Base-by-base conservation (phyloP, 2,329 filamentous ascomycete species). In the Colletotrichum cuscutae region DNA sequence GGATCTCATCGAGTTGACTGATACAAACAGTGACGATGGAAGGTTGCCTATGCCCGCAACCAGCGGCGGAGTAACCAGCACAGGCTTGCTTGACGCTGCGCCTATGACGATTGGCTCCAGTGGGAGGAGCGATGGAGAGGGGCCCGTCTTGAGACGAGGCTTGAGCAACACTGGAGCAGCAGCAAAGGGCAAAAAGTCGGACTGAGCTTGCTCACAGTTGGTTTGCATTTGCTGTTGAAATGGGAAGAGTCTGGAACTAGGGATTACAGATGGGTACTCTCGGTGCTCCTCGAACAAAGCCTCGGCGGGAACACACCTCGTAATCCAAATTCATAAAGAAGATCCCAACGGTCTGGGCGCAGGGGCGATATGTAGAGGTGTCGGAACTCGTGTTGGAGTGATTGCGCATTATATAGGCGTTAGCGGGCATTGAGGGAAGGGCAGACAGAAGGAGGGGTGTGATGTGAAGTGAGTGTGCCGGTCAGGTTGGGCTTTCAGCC, bases 1-100 rank as follows among this genome's bases (percentile, higher is more conserved):
- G 4, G 93, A 95, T 81, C 81, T 94, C 53, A 95, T 95, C 78
- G 93, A 95, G 80, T 84, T 95, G 73, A 87, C 90, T 24, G 91
- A 94, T 77, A 86, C 88, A 26, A 84, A 85, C 26, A 89, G 87
- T 77, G 89, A 91, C 65, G 89, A 91, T 74, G 88, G 86, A 56
- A 81, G 79, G 42, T 68, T 78, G 37, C 68, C 76, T 6, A 65
- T 69, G n/a, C 76, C 76, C 26, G 69, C 68, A 12, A 26, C 35
- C 37, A 52, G 56, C 70, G 60, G 56, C 70, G 65, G 65, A 19
- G 54, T 73, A 6, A 57, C 60, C 46, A 74, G 80, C 6, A 71
- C 77, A 28, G 78, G 78, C 58, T 72, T 83, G 61, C 75, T 80
- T 63, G 82, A 80, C 71, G 76, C 81, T 57, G 76, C 79, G 12